Evolutionary conservation across 345 rosid species (phyloP), one percentile per base, ranked within the genome.

Genomic region (Citrus medica): DNA sequence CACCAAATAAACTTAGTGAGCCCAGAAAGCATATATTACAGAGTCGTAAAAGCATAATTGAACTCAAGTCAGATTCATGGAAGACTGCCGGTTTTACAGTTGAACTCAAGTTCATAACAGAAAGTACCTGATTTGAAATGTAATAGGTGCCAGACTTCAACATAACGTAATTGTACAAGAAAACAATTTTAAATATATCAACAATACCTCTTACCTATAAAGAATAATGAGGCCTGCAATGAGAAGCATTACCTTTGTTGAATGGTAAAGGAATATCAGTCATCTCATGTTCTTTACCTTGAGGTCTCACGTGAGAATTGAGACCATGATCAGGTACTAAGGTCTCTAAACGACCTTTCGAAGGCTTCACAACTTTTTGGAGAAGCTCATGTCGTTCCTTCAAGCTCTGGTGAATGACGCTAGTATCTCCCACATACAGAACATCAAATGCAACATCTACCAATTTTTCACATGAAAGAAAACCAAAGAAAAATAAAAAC

Each of bases 361-460:
- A 76, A 85, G 98, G 96, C 87, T 86, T 87, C 81, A 95, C 92
- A 71, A 88, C 87, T 83, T 88, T 88, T 75, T 51, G 81, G 69
- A 95, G 92, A 79, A 93, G 91, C 65, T 90, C 94, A 74, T 93
- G 96, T 32, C 99, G 89, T 83, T 95, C 99, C 88, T 88, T 92
- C 85, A 95, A 89, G 80, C 90, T 91, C 86, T 88, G 98, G 86
- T 95, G 99, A 84, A 95, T 91, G 73, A 95, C 93, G 64, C 99
- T 95, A 65, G 98, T 93, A 82, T 95, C 99, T 62, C 99, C 93
- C 64, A 90, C 90, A 81, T 95, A 95, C 79, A 95, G 98, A 79
- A 95, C 82, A 85, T 95, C 99, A 86, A 95, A 95, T 78, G 92
- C 94, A 86, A 95, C 92, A 92, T 91, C 99, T 95, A 85, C 33